phyloP scores from a whole-genome alignment of 2,329 filamentous ascomycete species.

The Geoglossum cookeanum region DNA sequence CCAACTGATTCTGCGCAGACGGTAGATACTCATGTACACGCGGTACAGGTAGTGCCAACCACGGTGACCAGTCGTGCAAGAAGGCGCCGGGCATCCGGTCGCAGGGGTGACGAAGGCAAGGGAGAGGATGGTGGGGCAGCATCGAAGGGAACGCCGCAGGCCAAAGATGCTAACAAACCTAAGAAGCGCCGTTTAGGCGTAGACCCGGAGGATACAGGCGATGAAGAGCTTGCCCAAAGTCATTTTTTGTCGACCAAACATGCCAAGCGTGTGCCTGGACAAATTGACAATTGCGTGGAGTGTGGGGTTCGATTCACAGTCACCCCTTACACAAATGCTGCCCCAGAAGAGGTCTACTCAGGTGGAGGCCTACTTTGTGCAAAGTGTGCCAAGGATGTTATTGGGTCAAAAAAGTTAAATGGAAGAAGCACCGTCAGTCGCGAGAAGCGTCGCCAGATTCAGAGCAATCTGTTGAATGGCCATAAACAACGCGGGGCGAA shows the following conservation, averaged over 20 bases:
- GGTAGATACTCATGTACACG: not conserved
- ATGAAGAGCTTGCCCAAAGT: constrained; percentile 19
- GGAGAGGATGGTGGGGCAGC: constrained; percentile 18
- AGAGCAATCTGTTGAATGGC: constrained; percentile 74
- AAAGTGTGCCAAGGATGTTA: constrained; percentile 47
- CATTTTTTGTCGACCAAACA: constrained; percentile 14
- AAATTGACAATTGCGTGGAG: constrained; percentile 71
- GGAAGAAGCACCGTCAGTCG: constrained; percentile 36
- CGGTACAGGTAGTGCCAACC: too few relatives aligned
- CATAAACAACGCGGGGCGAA: constrained; percentile 45
- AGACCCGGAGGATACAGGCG: constrained; percentile 23
- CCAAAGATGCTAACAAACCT: constrained; percentile 38
- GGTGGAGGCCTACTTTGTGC: constrained; percentile 63
- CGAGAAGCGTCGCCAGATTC: constrained; percentile 50
- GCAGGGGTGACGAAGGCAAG: constrained; percentile 16
- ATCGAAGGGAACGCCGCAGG: constrained; percentile 30
- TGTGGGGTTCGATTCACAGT: constrained; percentile 85
- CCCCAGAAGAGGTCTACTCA: constrained; percentile 31
- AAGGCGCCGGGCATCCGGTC: constrained; percentile 8
- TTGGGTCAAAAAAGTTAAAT: constrained; percentile 41
- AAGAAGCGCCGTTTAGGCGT: constrained; percentile 22
- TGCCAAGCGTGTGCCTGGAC: constrained; percentile 48
- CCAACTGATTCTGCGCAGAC: constrained; percentile 16
- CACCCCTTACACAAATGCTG: constrained; percentile 69
- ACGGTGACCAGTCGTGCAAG: not conserved